phyloP scores from a whole-genome alignment of 768 basidiomycete species.

The Filobasidium floriforme region DNA sequence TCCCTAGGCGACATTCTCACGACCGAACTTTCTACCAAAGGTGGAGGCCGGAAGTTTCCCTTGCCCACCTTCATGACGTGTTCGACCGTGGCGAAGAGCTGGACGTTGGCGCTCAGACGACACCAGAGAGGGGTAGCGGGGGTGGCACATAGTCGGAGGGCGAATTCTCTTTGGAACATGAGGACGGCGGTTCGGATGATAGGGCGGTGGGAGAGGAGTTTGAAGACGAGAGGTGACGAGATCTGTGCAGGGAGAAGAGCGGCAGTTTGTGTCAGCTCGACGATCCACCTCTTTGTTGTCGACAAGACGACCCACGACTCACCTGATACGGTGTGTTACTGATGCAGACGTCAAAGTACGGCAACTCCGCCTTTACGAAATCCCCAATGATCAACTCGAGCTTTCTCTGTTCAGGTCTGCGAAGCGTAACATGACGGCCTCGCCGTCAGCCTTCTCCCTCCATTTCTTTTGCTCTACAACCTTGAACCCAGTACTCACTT shows the following conservation, averaged over 20 bases:
- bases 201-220: constrained; percentile 89
- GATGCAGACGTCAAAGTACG: constrained; percentile 98
- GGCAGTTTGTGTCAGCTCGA: background rate
- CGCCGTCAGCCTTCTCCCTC: background rate
- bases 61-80: constrained; percentile 93
- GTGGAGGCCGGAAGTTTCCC: constrained; percentile 93
- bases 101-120: constrained; percentile 88
- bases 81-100: constrained; percentile 93
- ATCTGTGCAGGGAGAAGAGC: constrained; percentile 50
- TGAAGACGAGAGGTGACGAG: constrained; percentile 94
- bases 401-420: constrained; percentile 87
- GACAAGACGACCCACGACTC: constrained; percentile 16
- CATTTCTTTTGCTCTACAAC: background rate
- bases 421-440: background rate
- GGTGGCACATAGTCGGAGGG: constrained; percentile 76
- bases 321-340: constrained; percentile 96
- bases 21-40: constrained; percentile 86
- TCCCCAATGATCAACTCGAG: constrained; percentile 93
- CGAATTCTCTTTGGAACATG: constrained; percentile 99
- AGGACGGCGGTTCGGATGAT: constrained; percentile 88
- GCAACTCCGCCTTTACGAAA: constrained; percentile 94
- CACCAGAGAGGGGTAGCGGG: constrained; percentile 86
- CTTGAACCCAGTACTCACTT: constrained; percentile 66
- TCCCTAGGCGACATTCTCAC: constrained; percentile 84
- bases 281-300: background rate